Evolutionary conservation across 106 monocot genomes (phyloP).

Genomic region (Narthecium ossifragum): DNA sequence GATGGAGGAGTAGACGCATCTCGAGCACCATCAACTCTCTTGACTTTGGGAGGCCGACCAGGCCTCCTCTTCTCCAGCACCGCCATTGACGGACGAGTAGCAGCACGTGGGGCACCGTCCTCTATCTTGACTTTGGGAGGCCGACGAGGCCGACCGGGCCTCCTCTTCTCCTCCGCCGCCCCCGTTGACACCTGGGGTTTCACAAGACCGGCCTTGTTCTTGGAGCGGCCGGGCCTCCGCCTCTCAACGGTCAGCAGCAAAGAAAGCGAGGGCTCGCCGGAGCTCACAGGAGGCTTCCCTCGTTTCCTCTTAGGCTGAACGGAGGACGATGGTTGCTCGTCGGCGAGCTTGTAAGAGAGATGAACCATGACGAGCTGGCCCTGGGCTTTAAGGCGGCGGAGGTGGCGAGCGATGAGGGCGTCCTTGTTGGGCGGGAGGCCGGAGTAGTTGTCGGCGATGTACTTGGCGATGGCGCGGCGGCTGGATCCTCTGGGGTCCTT

Average conservation of each 20-base stretch:
- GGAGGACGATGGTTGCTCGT: too few relatives aligned
- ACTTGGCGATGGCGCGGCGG: background rate
- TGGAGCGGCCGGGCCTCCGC: background rate
- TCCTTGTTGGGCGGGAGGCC: conserved; percentile 1
- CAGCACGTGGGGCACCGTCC: background rate
- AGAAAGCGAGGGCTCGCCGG: too few relatives aligned
- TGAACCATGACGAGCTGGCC: background rate
- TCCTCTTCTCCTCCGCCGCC: background rate
- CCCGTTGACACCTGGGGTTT: background rate
- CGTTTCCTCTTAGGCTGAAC: too few relatives aligned
- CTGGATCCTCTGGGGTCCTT: conserved; percentile 6
- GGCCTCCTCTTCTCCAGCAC: background rate
- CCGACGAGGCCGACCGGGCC: background rate
- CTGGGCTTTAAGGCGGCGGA: background rate
- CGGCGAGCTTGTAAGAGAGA: conserved; percentile 9
- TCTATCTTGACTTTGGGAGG: background rate
- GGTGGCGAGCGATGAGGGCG: background rate
- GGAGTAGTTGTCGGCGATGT: conserved; percentile 1
- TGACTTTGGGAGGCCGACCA: background rate
- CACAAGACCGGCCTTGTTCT: background rate
- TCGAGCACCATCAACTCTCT: background rate
- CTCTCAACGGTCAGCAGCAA: too few relatives aligned
- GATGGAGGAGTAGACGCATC: background rate
- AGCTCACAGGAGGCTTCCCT: too few relatives aligned
- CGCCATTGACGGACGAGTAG: background rate